A percentile compares a stretch with the other conserved stretches of the same genome.
Evolutionary conservation across 2,329 filamentous ascomycete genomes (phyloP).

Genomic region (Claviceps sp.): DNA sequence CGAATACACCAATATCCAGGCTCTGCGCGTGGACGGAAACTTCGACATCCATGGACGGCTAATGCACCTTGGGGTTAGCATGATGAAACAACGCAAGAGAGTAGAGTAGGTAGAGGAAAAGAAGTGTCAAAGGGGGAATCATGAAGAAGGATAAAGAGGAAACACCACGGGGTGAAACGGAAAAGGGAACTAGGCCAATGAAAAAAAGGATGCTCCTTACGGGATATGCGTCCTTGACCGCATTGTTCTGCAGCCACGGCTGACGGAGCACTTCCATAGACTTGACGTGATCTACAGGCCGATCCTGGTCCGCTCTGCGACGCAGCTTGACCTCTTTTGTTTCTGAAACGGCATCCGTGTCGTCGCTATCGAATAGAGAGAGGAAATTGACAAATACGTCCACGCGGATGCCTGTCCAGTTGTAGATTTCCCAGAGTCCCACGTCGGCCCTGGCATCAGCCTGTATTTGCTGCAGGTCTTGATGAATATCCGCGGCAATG

Average conservation of each 20-base stretch:
- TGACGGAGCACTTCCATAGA: slow-evolving; percentile 3
- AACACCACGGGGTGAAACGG: not conserved
- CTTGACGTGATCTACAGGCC: not conserved
- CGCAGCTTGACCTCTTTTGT: not conserved
- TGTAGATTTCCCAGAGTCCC: slow-evolving; percentile 54
- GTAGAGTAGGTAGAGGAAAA: not conserved
- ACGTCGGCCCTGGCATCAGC: slow-evolving; percentile 37
- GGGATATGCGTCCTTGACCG: slow-evolving; percentile 13
- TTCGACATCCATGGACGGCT: slow-evolving; percentile 29
- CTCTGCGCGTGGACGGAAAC: slow-evolving; percentile 18
- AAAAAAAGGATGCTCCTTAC: slow-evolving; percentile 12
- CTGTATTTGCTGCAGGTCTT: slow-evolving; percentile 50
- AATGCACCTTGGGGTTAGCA: not conserved
- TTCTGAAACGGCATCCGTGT: not conserved
- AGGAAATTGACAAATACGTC: slow-evolving; percentile 76
- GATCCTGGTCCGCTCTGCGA: not conserved
- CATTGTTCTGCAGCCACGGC: slow-evolving; percentile 11
- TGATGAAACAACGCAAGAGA: not conserved
- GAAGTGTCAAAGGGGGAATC: not conserved
- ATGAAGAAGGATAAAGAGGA: no score
- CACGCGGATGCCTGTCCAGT: slow-evolving; percentile 61
- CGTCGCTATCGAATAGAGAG: slow-evolving; percentile 28
- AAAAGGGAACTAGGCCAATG: not conserved
- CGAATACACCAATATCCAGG: slow-evolving; percentile 29
- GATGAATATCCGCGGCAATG: slow-evolving; percentile 49